Evolutionary conservation across 139 green algal genomes (phyloP).

Genomic region (Edaphochlamys debaryana): DNA sequence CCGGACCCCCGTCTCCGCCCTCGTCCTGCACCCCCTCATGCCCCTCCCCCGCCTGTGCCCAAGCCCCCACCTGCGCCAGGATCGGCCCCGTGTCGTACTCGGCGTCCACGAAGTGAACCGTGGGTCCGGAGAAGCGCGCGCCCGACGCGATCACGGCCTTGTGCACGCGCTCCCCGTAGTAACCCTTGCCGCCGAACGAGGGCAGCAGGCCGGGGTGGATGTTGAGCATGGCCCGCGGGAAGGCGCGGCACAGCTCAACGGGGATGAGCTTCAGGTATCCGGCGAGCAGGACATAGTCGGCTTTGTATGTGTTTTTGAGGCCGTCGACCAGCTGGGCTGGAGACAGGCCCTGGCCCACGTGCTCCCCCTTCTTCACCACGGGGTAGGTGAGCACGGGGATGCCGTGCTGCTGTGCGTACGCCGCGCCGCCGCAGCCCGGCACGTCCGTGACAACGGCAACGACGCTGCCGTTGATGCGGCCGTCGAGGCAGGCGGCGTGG

Average conservation of each 20-base stretch:
- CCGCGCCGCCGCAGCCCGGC: constrained; percentile 81
- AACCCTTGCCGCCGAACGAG: constrained; percentile 95
- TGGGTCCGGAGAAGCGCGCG: constrained; percentile 89
- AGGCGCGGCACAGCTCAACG: constrained; percentile 77
- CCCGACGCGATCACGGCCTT: constrained; percentile 90
- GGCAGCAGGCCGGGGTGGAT: constrained; percentile 98
- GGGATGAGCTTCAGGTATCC: constrained; percentile 97
- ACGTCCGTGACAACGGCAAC: constrained; percentile 85
- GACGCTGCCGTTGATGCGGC: constrained; percentile 71
- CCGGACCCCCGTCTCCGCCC: no score
- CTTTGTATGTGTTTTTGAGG: constrained; percentile 43
- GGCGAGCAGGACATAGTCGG: constrained; percentile 90
- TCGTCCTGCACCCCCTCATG: no score
- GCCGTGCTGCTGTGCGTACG: constrained; percentile 77
- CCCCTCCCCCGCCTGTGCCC: no score
- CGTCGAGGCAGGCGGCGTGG: constrained; percentile 73
- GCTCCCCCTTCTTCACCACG: constrained; percentile 66
- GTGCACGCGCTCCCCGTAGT: constrained; percentile 94
- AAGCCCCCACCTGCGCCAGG: no score
- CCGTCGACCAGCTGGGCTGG: constrained; percentile 65
- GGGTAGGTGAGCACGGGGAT: constrained; percentile 86
- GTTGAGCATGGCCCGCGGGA: constrained; percentile 91
- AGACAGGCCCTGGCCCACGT: constrained; percentile 55
- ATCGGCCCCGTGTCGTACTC: constrained; percentile 97
- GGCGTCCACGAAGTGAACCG: constrained; percentile 98